phyloP scores from a whole-genome alignment of 768 basidiomycete species.

The Strobilomyces echinocephalus region DNA sequence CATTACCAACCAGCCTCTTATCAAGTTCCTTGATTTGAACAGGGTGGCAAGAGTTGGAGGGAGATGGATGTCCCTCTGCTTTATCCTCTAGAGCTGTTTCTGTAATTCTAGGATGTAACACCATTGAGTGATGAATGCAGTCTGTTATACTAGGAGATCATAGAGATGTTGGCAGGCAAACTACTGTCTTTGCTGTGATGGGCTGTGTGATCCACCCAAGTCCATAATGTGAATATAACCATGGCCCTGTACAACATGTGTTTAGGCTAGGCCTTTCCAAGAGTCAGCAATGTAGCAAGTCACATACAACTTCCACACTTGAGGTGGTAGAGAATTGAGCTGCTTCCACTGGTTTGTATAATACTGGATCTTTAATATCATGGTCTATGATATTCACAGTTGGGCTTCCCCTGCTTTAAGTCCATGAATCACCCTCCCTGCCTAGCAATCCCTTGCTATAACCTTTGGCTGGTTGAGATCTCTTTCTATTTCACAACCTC shows the following conservation, averaged over 20 bases:
- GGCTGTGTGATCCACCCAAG: constrained; percentile 83
- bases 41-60: no score
- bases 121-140: constrained; percentile 39
- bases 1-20: no score
- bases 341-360: constrained; percentile 30
- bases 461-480: no score
- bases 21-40: no score
- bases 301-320: constrained; percentile 83
- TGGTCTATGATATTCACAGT: constrained; percentile 78
- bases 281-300: constrained; percentile 82
- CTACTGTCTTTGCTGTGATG: constrained; percentile 80
- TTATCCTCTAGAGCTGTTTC: no score
- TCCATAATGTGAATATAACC: constrained; percentile 66
- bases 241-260: constrained; percentile 88
- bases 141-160: constrained; percentile 50
- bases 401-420: no score
- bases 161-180: constrained; percentile 59
- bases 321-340: constrained; percentile 64
- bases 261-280: constrained; percentile 73
- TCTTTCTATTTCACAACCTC: no score
- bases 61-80: no score
- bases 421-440: no score
- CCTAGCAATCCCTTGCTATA: no score
- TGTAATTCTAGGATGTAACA: constrained; percentile 66
- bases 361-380: constrained; percentile 57